Evolutionary conservation across 352 stramenopile genomes (phyloP).

Genomic region (Aphanomyces astaci): DNA sequence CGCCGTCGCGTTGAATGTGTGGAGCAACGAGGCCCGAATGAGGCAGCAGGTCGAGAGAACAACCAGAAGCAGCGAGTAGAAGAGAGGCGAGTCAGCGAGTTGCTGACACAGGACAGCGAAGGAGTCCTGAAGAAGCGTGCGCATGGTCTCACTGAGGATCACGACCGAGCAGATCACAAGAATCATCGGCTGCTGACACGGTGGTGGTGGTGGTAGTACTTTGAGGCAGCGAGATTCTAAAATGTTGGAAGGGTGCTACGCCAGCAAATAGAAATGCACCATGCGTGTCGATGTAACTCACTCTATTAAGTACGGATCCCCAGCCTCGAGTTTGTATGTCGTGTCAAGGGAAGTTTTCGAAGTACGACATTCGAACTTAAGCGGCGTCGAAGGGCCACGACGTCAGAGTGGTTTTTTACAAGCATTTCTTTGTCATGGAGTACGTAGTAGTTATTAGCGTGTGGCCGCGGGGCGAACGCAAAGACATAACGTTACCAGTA

Average conservation of each 20-base stretch:
- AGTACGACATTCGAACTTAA: background rate
- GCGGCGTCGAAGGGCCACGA: background rate
- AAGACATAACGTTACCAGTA: background rate
- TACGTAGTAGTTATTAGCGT: background rate
- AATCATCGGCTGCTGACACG: constrained; percentile 1
- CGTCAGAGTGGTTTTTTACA: background rate
- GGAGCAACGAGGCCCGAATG: constrained; percentile 13
- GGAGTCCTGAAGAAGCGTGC: constrained; percentile 16
- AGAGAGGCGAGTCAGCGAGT: constrained; percentile 17
- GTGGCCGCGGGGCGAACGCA: background rate
- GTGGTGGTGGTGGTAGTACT: background rate
- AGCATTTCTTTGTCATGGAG: background rate
- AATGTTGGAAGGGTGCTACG: background rate
- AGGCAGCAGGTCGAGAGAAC: constrained; percentile 17
- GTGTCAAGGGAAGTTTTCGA: background rate
- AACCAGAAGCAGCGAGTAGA: constrained; percentile 14
- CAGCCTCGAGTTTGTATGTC: background rate
- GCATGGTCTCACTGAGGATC: constrained; percentile 22
- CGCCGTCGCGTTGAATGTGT: constrained; percentile 18
- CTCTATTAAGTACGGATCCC: background rate
- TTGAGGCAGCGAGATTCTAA: background rate
- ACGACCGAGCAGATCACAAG: constrained; percentile 18
- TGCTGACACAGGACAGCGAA: constrained; percentile 22
- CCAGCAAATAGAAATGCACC: background rate
- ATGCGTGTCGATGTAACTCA: background rate